Conservation (phyloP, 306 rosid species). For the Cucumis sativus region Cucumber_9930_V3 NC_026660.2:14740501-14741000, state of each 20-base stretch:
- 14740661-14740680: neutral
- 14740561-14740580: no score
- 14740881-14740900: slow-evolving; percentile 56
- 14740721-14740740: neutral
- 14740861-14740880: slow-evolving; percentile 80
- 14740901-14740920: slow-evolving; percentile 9
- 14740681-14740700: neutral
- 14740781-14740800: slow-evolving; percentile 87
- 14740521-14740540: no score
- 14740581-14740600: no score
- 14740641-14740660: no score
- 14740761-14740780: slow-evolving; percentile 36
- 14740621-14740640: no score
- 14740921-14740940: slow-evolving; percentile 17
- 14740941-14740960: slow-evolving; percentile 58
- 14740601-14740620: no score
- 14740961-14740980: slow-evolving; percentile 89
- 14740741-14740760: slow-evolving; percentile 1
- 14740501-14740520: no score
- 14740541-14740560: no score
- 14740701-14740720: neutral
- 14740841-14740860: slow-evolving; percentile 94
- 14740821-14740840: slow-evolving; percentile 46
- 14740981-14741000: slow-evolving; percentile 78
- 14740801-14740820: slow-evolving; percentile 25